Evolutionary conservation across 2,329 filamentous ascomycete genomes (phyloP), one percentile per base, ranked within the genome.

Genomic region (Neophaeococcomyces aloes): DNA sequence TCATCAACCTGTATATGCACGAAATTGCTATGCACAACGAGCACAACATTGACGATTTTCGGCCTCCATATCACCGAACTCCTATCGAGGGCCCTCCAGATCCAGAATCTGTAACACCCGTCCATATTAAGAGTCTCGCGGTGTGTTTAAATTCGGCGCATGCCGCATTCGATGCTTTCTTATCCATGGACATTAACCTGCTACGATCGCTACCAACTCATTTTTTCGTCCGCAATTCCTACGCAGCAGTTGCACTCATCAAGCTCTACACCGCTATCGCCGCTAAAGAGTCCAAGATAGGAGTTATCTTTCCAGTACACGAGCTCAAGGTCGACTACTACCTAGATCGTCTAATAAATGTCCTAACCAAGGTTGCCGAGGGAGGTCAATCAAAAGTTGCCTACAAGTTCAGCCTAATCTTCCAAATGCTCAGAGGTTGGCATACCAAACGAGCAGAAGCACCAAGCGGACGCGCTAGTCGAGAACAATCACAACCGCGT

Each of bases 1-100:
- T 81, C 2, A 59, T 85, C 29, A 81, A 72, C 48, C 65, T 88
- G 2, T 86, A 83, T 57, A 79, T 87, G 66, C 81, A 88, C 58
- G 84, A 88, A 60, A 76, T 84, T 42, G 78, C 76, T 2, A 74
- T 88, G 50, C 79, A 85, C 50, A 68, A 75, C 7, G 78, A 83
- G 41, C 72, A 75, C 49, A 68, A 66, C 15, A 67, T 70, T 2
- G 70, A 76, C 6, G 71, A 78, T 19, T 71, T 74, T 53, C 59
- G 57, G 53, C 49, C 57, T 46, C 54, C 64, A 56, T 47, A 65
- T 65, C 54, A 68, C 65, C 29, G 48, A 11, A 54, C 53, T 2
- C 53, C 53, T 1, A 55, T 55, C 29, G 53, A 53, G 43, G 53
- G 53, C 3, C 53, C 53, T 31, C 54, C 54, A 7, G 53, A 56